These are phyloP conservation scores for Fusarium compactum DNA, from an alignment of 2,329 filamentous ascomycete species.

Conservation along the genomic window DNA sequence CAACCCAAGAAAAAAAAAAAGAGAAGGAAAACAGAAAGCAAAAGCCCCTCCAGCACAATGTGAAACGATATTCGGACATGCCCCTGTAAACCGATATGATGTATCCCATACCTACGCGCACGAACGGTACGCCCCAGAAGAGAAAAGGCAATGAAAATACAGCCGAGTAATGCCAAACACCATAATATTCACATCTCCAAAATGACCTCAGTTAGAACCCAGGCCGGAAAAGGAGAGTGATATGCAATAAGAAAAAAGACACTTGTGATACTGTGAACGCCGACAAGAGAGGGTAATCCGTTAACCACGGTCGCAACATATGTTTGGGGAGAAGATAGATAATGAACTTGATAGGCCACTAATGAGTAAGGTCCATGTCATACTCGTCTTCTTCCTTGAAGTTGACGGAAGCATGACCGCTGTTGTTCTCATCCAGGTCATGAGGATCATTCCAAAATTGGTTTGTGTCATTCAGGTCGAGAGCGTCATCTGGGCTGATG, in stretches of 20 bases:
- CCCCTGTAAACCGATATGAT: slow-evolving; percentile 44
- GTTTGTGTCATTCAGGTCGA: slow-evolving; percentile 63
- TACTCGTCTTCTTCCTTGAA: slow-evolving; percentile 98
- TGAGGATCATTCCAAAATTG: slow-evolving; percentile 76
- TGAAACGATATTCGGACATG: slow-evolving; percentile 37
- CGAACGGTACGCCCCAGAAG: slow-evolving; percentile 21
- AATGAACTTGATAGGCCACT: slow-evolving; percentile 22
- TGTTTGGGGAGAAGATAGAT: slow-evolving; percentile 2
- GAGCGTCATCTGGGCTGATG: slow-evolving; percentile 57
- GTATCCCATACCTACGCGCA: slow-evolving; percentile 39
- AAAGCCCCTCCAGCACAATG: slow-evolving; percentile 29
- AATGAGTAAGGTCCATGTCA: slow-evolving; percentile 76
- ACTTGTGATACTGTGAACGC: slow-evolving; percentile 39
- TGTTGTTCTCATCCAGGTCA: slow-evolving; percentile 78
- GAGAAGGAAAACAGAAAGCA: slow-evolving; percentile 12
- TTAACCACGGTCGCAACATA: background rate
- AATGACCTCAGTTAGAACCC: slow-evolving; percentile 8
- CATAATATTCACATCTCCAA: slow-evolving; percentile 26
- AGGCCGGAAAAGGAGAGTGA: slow-evolving; percentile 15
- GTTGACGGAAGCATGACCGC: slow-evolving; percentile 73
- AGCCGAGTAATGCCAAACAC: slow-evolving; percentile 38
- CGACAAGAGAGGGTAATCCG: slow-evolving; percentile 15
- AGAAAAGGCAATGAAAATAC: slow-evolving; percentile 6
- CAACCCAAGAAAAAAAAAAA: slow-evolving; percentile 20
- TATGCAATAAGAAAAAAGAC: slow-evolving; percentile 33